Percentiles rank a stretch among this genome's conserved stretches.
Conservation (phyloP, 2,329 filamentous ascomycete species). For the Trichoderma simmonsii region DNA sequence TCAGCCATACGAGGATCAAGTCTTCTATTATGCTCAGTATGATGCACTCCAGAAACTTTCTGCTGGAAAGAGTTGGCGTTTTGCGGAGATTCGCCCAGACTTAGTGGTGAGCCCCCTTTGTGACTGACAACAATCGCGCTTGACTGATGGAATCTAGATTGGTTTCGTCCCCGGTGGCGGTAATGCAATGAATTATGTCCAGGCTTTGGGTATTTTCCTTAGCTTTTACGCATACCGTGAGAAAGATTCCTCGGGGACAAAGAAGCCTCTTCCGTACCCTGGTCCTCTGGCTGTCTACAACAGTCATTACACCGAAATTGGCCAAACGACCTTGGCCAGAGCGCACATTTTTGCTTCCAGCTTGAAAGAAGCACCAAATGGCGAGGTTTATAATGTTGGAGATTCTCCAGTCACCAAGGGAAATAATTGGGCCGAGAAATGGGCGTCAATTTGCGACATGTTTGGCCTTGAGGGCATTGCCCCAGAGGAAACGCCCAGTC, state of each 20-base stretch:
- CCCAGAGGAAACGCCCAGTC: not conserved
- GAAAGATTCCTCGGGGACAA: not conserved
- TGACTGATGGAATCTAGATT: not conserved
- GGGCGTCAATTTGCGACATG: not conserved
- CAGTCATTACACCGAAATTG: conserved; percentile 1
- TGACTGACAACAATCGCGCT: not conserved
- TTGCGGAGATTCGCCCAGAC: conserved; percentile 15
- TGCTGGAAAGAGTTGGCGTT: conserved; percentile 10
- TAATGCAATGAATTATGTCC: conserved; percentile 9
- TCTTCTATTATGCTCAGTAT: conserved; percentile 14
- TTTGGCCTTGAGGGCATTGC: conserved; percentile 10
- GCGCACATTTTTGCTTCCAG: conserved; percentile 10
- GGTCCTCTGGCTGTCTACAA: conserved; percentile 5
- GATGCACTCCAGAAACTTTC: not conserved
- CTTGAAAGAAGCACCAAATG: not conserved
- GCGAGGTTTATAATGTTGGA: conserved; percentile 10
- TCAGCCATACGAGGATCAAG: conserved; percentile 13
- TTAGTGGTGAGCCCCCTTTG: not conserved
- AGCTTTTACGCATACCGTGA: conserved; percentile 14
- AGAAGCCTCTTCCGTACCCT: not conserved
- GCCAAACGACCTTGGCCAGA: conserved; percentile 8
- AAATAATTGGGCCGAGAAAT: conserved; percentile 13
- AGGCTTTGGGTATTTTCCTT: conserved; percentile 10
- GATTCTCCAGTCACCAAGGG: conserved; percentile 7
- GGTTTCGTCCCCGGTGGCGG: conserved; percentile 10